Evolutionary conservation across 305 asterid genomes (phyloP), one percentile per base, ranked within the genome.

Genomic region (Vinca major): DNA sequence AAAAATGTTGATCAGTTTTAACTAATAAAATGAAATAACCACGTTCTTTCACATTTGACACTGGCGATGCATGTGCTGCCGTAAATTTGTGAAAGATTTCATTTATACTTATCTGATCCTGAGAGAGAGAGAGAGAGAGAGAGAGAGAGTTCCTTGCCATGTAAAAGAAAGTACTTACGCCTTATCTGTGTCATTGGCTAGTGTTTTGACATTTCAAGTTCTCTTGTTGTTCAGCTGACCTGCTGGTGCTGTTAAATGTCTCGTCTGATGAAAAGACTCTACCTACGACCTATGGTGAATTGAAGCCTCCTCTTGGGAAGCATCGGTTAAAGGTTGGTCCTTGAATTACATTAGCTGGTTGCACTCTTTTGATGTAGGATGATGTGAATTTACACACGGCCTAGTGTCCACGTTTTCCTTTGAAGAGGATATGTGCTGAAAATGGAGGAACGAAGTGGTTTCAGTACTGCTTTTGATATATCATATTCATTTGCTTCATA

Each of bases 271-370:
- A 84, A 74, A 94, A 82, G 80, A 71, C 85, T 67, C 84, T 89
- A 68, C 95, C 91, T 33, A 78, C 90, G 69, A 84, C 96, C 37
- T 94, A 87, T 81, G 99, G 99, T 69, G 91, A 91, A 84, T 71
- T 94, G 77, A 85, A 80, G 79, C 97, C 97, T 37, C 98, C 98
- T 76, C 96, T 94, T 56, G 97, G 99, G 73, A 88, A 85, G 76
- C 92, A 91, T 82, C 96, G 97, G 26, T 79, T 94, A 74, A 91
- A 89, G 99, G 99, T 86, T 71, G 80, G 80, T 73, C 67, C 72
- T 69, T 39, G 17, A 62, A 26, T 37, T 48, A 7, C 7, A 65
- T 33, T 19, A 19, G 16, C 7, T 64, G 64, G 16, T 26, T 41
- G 44, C 9, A 26, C 36, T 33, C 57, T 49, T 45, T 39, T 33